Evolutionary conservation across 2,329 filamentous ascomycete genomes (phyloP), one percentile per base, ranked within the genome.

Genomic region (Sporothrix humicola): DNA sequence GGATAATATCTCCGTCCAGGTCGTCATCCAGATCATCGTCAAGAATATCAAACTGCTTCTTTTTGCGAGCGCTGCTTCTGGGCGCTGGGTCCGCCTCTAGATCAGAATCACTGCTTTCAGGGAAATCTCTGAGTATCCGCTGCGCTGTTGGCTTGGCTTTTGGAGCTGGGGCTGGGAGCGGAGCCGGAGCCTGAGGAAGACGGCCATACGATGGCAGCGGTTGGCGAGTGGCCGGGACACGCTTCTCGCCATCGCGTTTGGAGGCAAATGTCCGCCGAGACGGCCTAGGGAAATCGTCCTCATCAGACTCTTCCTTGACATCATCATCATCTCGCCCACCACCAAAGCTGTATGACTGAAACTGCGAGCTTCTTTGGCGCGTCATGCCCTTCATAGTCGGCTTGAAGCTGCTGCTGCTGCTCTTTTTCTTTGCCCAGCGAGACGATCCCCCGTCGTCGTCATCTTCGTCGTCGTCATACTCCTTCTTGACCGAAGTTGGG

Each of bases 301-400:
- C 50, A 5, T 68, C 50, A 7, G 42, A n/a, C n/a, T 72, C 69
- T 3, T 44, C 31, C 17, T 74, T 52, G 12, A 58, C 37, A 15
- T 23, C 20, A 2, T 26, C 31, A 1, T 69, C 71, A 15, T 23
- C 46, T 2, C 52, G 68, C 9, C 68, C 42, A 6, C 61, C 74
- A n/a, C 26, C 42, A 52, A 77, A 77, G 44, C 56, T 73, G 61
- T 77, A 76, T 4, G 75, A 72, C 59, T 76, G 75, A 17, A 70
- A 75, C 42, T 77, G 76, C 15, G 76, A 75, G 46, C 72, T 75
- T 52, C 76, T 31, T 69, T 74, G 72, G 54, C 72, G 73, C 13
- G 76, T 77, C 75, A 75, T 71, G 42, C 75, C 76, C 44, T 77
- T 77, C 26, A 73, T 48, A 9, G 73, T 20, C n/a, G 74, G 73